Evolutionary conservation across 768 basidiomycete species (phyloP).

Genomic region (Panaeolus papilionaceus): DNA sequence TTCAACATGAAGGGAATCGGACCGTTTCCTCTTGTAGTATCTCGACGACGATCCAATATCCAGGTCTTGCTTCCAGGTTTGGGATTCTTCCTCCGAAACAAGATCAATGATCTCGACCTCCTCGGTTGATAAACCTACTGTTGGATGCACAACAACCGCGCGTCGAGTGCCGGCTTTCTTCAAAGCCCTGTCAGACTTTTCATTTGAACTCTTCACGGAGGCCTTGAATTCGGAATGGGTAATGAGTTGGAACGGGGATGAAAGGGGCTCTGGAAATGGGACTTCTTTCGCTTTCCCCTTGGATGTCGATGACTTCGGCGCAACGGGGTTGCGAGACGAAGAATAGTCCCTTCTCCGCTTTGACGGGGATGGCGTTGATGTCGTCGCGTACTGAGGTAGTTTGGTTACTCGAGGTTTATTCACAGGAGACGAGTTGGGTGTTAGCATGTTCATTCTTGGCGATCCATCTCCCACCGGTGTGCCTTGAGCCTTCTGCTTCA

Average conservation of each 20-base stretch:
- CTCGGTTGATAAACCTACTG: neutral
- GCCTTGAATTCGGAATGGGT: neutral
- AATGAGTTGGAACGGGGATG: neutral
- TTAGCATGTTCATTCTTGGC: conserved; percentile 29
- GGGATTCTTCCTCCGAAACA: neutral
- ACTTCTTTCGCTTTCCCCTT: neutral
- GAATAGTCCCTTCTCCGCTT: neutral
- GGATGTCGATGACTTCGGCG: neutral
- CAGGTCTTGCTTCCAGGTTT: neutral
- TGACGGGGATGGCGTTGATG: neutral
- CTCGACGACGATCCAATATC: neutral
- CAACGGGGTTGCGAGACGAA: neutral
- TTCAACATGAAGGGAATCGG: neutral
- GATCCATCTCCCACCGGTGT: conserved; percentile 23
- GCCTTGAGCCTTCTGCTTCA: conserved; percentile 14
- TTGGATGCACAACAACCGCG: neutral
- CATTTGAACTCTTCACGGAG: neutral
- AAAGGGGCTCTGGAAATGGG: neutral
- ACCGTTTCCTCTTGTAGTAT: neutral
- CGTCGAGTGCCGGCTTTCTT: neutral
- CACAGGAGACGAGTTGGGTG: conserved; percentile 28
- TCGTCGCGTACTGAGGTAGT: neutral
- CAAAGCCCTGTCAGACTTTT: neutral
- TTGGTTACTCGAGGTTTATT: neutral
- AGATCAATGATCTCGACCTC: neutral